Evolutionary conservation across 2,329 filamentous ascomycete genomes (phyloP).

Genomic region (Neurospora sp.): DNA sequence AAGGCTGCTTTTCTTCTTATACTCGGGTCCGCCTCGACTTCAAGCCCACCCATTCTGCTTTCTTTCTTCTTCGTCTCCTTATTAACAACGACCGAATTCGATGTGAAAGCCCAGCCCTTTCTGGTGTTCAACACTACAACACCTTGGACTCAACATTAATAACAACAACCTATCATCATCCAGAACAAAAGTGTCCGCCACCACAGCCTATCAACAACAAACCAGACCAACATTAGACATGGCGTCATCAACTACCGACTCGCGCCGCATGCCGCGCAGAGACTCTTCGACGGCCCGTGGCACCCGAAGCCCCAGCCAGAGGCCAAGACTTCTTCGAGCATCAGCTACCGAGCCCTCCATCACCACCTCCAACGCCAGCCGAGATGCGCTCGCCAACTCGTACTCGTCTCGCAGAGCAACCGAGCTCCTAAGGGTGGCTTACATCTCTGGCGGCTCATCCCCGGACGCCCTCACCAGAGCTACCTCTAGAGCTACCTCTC

Average conservation of each 20-base stretch:
- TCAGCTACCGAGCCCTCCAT: slow-evolving; percentile 48
- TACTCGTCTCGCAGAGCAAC: slow-evolving; percentile 41
- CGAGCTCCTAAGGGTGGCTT: slow-evolving; percentile 44
- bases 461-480: slow-evolving; percentile 22
- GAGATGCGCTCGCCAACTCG: slow-evolving; percentile 38
- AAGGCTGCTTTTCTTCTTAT: slow-evolving; percentile 11
- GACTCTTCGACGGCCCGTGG: slow-evolving; percentile 24
- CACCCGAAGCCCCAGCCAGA: slow-evolving; percentile 28
- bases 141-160: neutral
- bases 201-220: neutral
- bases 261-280: slow-evolving; percentile 25
- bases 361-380: slow-evolving; percentile 43
- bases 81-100: slow-evolving; percentile 2
- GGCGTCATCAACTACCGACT: slow-evolving; percentile 27
- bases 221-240: slow-evolving; percentile 15
- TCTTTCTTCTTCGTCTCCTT: slow-evolving; percentile 1
- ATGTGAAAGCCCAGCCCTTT: slow-evolving; percentile 1
- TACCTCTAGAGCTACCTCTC: slow-evolving; percentile 22
- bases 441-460: slow-evolving; percentile 32
- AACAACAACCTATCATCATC: slow-evolving; percentile 3
- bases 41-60: neutral
- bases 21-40: neutral
- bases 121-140: neutral
- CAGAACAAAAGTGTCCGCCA: slow-evolving; percentile 4
- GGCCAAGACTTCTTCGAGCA: slow-evolving; percentile 44